Conservation (phyloP, 495 filamentous ascomycete species). For the Zalerion maritima region DNA sequence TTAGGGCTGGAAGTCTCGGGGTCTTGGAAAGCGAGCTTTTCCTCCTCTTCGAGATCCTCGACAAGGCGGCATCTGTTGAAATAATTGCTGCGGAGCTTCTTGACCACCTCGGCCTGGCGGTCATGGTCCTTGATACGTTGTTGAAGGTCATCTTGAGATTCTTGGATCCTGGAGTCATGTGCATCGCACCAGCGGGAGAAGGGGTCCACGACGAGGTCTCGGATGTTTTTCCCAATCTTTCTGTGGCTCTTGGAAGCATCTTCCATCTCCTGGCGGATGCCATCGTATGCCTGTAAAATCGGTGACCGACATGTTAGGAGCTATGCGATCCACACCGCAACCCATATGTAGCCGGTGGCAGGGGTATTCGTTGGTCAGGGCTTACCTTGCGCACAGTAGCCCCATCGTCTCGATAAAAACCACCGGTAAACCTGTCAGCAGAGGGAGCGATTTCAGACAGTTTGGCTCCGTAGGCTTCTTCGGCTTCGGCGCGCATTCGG, state of each 20-base stretch:
- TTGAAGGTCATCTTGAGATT: slow-evolving; percentile 89
- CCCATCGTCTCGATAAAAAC: slow-evolving; percentile 87
- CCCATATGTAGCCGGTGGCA: background rate
- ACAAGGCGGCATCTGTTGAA: slow-evolving; percentile 97
- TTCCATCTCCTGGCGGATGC: slow-evolving; percentile 86
- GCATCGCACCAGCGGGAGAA: slow-evolving; percentile 92
- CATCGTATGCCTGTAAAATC: slow-evolving; percentile 70
- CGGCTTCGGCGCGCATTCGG: slow-evolving; percentile 88
- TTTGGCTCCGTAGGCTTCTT: slow-evolving; percentile 72
- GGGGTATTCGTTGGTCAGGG: slow-evolving; percentile 4
- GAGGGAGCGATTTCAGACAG: slow-evolving; percentile 72
- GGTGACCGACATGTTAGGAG: slow-evolving; percentile 8
- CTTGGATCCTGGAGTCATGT: slow-evolving; percentile 78
- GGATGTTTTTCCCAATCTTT: slow-evolving; percentile 90
- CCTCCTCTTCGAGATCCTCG: slow-evolving; percentile 95
- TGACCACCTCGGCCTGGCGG: slow-evolving; percentile 75
- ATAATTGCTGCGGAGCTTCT: slow-evolving; percentile 87
- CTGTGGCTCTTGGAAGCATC: slow-evolving; percentile 80
- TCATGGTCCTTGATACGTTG: slow-evolving; percentile 78
- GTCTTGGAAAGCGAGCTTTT: slow-evolving; percentile 91
- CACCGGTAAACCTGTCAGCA: slow-evolving; percentile 67
- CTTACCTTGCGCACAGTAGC: slow-evolving; percentile 86
- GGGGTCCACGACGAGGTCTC: slow-evolving; percentile 84
- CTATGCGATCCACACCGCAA: background rate
- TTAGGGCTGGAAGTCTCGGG: slow-evolving; percentile 40